Evolutionary conservation across 225 moss, liverwort and hornwort species (phyloP).

Genomic region (Sphagnum contortum): DNA sequence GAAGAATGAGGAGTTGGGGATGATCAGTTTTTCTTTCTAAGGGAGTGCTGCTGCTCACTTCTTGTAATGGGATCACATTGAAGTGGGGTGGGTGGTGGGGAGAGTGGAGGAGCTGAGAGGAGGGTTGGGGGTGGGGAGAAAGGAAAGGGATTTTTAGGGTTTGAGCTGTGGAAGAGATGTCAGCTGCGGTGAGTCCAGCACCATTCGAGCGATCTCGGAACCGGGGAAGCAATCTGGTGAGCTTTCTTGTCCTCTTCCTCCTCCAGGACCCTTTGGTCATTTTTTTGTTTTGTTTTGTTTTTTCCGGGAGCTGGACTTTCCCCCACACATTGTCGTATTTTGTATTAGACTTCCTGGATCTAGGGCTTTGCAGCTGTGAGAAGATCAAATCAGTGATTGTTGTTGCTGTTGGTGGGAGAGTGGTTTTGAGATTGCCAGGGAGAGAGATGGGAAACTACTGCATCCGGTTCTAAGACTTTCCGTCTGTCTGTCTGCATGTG

Average conservation of each 20-base stretch:
- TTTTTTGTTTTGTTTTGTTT: not conserved
- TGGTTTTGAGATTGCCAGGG: not conserved
- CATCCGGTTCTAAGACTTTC: too few species aligned
- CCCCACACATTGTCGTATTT: not conserved
- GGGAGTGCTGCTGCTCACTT: too few species aligned
- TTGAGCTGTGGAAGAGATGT: conserved; percentile 33
- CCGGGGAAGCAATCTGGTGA: conserved; percentile 47
- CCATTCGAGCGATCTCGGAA: conserved; percentile 47
- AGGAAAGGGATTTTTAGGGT: not conserved
- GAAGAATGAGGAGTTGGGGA: too few species aligned
- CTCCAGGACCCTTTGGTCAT: not conserved
- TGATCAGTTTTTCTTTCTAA: too few species aligned
- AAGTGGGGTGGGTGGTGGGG: too few species aligned
- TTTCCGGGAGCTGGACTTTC: not conserved
- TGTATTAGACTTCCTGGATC: not conserved
- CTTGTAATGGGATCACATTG: too few species aligned
- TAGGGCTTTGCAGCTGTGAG: not conserved
- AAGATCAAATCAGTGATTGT: not conserved
- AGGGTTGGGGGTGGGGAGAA: too few species aligned
- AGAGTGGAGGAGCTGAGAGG: too few species aligned
- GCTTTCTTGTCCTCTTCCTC: conserved; percentile 5
- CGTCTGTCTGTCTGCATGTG: too few species aligned
- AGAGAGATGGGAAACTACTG: not conserved
- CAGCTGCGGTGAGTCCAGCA: conserved; percentile 59
- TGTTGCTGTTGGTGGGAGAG: not conserved